These are phyloP conservation scores for Lecanosticta acicola DNA, from an alignment of 2,329 filamentous ascomycete species.

Conservation along the genomic window DNA sequence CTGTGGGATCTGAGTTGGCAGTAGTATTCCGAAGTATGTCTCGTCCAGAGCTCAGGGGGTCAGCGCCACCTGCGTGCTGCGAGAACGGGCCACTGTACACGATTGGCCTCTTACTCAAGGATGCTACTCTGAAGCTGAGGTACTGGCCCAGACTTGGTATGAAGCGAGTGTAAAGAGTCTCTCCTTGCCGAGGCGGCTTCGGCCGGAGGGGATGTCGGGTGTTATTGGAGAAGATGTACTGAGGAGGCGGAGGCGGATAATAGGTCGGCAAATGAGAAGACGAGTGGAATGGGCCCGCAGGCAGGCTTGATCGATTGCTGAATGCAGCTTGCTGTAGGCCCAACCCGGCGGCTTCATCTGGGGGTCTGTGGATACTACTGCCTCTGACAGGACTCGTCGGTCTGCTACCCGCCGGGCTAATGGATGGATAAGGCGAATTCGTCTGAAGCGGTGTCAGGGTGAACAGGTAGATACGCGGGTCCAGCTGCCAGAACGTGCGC, in stretches of 20 bases:
- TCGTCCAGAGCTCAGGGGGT: conserved; percentile 30
- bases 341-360: conserved; percentile 12
- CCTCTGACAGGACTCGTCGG: conserved; percentile 44
- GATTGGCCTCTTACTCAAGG: conserved; percentile 58
- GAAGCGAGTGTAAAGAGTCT: conserved; percentile 85
- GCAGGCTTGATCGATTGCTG: conserved; percentile 16
- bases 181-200: conserved; percentile 83
- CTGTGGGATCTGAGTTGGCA: conserved; percentile 42
- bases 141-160: conserved; percentile 77
- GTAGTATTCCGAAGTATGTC: conserved; percentile 15
- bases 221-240: conserved; percentile 72
- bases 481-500: conserved; percentile 85
- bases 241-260: conserved; percentile 75
- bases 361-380: conserved; percentile 10
- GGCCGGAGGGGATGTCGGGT: conserved; percentile 80
- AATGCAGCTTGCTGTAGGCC: conserved; percentile 11
- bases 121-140: conserved; percentile 81
- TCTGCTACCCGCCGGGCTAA: conserved; percentile 48
- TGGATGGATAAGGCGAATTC: conserved; percentile 43
- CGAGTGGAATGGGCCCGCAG: conserved; percentile 66
- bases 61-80: conserved; percentile 18
- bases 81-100: conserved; percentile 56
- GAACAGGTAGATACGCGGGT: conserved; percentile 81
- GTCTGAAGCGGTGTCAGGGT: conserved; percentile 59
- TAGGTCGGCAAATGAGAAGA: conserved; percentile 83